Conservation (phyloP, 176 grass and related monocot species). For the Avena sativa region DNA sequence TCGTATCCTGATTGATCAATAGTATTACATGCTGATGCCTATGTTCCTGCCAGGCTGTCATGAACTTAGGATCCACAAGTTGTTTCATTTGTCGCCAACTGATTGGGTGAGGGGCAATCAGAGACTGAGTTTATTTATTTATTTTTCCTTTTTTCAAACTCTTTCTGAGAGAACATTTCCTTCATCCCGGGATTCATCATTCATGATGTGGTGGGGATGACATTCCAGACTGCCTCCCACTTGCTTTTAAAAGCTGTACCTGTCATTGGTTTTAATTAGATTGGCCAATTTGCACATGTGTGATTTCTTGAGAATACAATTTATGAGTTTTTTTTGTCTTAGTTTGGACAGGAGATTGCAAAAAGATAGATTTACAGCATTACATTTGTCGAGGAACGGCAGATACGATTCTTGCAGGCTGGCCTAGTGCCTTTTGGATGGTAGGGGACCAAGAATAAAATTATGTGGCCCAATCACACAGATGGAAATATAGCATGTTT, state of each 20-base stretch:
- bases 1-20: constrained; percentile 35
- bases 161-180: constrained; percentile 21
- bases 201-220: constrained; percentile 20
- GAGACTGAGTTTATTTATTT: constrained; percentile 3
- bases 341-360: constrained; percentile 22
- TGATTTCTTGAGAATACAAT: constrained; percentile 23
- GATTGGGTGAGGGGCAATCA: constrained; percentile 29
- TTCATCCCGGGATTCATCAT: constrained; percentile 26
- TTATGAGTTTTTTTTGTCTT: constrained; percentile 28
- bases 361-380: background rate
- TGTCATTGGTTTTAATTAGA: constrained; percentile 34
- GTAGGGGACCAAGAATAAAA: constrained; percentile 34
- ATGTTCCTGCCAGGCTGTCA: background rate
- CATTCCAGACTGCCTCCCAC: background rate
- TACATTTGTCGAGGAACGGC: constrained; percentile 19
- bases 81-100: constrained; percentile 29
- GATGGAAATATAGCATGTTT: constrained; percentile 21
- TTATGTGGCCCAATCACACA: constrained; percentile 20
- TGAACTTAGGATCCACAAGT: constrained; percentile 14
- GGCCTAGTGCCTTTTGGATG: constrained; percentile 13
- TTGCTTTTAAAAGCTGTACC: constrained; percentile 15
- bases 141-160: constrained; percentile 26
- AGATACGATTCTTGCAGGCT: constrained; percentile 21
- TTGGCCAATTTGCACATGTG: constrained; percentile 14
- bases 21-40: constrained; percentile 12